Base-by-base conservation (phyloP, 768 basidiomycete genomes). In the Tulasnella sp. region DNA sequence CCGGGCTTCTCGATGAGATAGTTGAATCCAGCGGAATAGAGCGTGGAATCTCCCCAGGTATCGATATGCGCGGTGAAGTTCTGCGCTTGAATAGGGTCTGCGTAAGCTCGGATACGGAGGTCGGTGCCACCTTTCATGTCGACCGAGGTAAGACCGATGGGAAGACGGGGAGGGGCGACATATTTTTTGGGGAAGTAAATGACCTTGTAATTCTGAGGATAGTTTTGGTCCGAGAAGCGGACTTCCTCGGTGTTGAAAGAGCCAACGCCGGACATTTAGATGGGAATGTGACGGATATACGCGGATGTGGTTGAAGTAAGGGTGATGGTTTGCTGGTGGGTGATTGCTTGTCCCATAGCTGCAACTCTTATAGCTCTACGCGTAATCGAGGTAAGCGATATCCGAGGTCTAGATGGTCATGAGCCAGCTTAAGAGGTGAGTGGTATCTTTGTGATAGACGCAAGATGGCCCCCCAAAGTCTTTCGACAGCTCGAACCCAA, bases 161-260 rank as follows among this genome's bases (percentile, higher is more conserved):
- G 22, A 75, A 75, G 2, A 37, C 74, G 70, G 29, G 70, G 70
- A 39, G 70, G 70, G 29, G 70, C 74, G 64, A 75, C 72, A 19
- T 52, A 49, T n/a, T 15, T 15, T 19, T 52, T 58, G 40, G 72
- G 42, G 49, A 29, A 52, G 2, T 29, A 3, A 31, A 74, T 29
- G 52, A 25, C 42, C 49, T 74, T 58, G 17, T 45, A 74, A 14
- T 14, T 74, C 22, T 29, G 1, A 12, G n/a, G 14, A 45, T 74
- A 42, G 31, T 45, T 45, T 14, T 74, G 14, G 34, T 58, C 22
- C 72, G 19, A 74, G 49, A 40, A 19, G 31, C 39, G 72, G 34
- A 74, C 49, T 5, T 49, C 72, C 72, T n/a, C 14, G 72, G 72
- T 74, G 72, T 58, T 74, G 72, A 74, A 74, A 52, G 25, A 17